phyloP scores from a whole-genome alignment of 805 yeast genomes.

The Starmerella scarabaei region DNA sequence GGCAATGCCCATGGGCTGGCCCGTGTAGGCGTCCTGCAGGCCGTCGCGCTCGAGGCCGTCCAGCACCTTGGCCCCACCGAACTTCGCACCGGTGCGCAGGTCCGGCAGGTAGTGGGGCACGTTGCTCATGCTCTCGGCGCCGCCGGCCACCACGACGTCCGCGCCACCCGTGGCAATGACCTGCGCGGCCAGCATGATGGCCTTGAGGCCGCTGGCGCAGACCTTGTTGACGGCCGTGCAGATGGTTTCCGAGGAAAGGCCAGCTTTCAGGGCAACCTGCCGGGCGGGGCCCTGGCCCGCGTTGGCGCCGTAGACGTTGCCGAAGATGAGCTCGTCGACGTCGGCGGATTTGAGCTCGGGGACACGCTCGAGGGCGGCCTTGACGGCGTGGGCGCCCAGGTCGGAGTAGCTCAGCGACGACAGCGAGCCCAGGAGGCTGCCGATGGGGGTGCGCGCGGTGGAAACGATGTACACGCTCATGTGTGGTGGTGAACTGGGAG shows the following conservation, averaged over 20 bases:
- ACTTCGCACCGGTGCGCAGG: conserved; percentile 81
- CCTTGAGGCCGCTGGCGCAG: conserved; percentile 92
- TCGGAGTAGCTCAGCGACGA: conserved; percentile 67
- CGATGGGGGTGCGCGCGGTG: conserved; percentile 89
- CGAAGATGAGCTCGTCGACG: conserved; percentile 36
- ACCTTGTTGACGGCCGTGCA: conserved; percentile 93
- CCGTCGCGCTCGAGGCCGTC: conserved; percentile 94
- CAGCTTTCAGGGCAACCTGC: conserved; percentile 88
- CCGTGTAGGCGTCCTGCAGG: conserved; percentile 78
- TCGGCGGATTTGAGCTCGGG: conserved; percentile 18
- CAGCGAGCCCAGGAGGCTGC: conserved; percentile 79
- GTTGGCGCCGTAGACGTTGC: conserved; percentile 84
- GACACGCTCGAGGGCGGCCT: conserved; percentile 26
- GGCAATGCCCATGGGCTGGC: conserved; percentile 86
- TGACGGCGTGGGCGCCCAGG: conserved; percentile 85
- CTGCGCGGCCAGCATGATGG: conserved; percentile 84
- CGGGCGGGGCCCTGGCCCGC: conserved; percentile 97
- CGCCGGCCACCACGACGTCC: conserved; percentile 90
- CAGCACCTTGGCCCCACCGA: conserved; percentile 63
- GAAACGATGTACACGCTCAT: conserved; percentile 71
- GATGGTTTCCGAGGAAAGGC: conserved; percentile 63
- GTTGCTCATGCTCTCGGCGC: conserved; percentile 95
- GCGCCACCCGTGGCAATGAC: conserved; percentile 77
- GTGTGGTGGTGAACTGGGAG: background rate
- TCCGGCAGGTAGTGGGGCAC: conserved; percentile 82